phyloP scores from a whole-genome alignment of 2,329 filamentous ascomycete genomes.

The Cadophora malorum region DNA sequence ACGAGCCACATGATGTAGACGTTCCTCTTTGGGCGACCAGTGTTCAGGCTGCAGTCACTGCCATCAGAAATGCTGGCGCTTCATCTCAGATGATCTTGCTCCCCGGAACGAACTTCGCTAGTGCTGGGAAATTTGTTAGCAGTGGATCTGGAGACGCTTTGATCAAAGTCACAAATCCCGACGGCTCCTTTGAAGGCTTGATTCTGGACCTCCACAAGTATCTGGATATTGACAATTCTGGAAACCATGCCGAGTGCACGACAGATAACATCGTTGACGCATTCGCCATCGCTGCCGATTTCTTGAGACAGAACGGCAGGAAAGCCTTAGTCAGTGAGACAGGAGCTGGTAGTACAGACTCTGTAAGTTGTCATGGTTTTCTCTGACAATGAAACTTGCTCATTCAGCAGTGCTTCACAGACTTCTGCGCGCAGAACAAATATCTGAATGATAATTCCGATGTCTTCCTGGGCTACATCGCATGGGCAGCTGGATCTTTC shows the following conservation, averaged over 20 bases:
- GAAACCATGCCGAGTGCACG: conserved; percentile 57
- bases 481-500: conserved; percentile 48
- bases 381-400: neutral
- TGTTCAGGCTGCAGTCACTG: conserved; percentile 66
- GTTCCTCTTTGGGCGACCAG: conserved; percentile 63
- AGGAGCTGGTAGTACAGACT: conserved; percentile 47
- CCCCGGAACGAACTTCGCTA: conserved; percentile 65
- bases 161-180: conserved; percentile 61
- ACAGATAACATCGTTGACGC: conserved; percentile 57
- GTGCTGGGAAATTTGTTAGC: conserved; percentile 55
- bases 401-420: conserved; percentile 32
- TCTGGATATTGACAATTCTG: conserved; percentile 64
- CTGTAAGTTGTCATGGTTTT: conserved; percentile 22
- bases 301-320: conserved; percentile 54
- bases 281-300: conserved; percentile 55
- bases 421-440: conserved; percentile 39
- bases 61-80: conserved; percentile 67
- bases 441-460: conserved; percentile 44
- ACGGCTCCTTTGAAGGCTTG: conserved; percentile 59
- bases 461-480: conserved; percentile 48
- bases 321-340: conserved; percentile 58
- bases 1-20: conserved; percentile 53
- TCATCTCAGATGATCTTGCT: conserved; percentile 68
- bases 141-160: conserved; percentile 59
- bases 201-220: conserved; percentile 66